Percentiles rank a stretch among this genome's conserved stretches.
Conservation (phyloP, 129 eudicot genomes). For the Saussurea involucrata region DNA sequence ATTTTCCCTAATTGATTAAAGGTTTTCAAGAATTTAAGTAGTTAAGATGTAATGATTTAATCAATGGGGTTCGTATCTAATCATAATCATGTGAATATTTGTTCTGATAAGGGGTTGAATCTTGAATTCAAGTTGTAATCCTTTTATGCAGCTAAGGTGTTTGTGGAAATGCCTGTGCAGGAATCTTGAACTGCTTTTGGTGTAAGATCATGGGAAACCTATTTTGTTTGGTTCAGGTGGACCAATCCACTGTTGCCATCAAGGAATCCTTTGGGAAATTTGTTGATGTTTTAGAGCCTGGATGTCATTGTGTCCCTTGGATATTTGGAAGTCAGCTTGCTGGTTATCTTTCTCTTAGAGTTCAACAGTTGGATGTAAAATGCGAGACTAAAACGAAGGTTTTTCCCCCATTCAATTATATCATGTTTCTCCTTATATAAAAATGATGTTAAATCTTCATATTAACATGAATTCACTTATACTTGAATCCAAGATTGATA, state of each 20-base stretch:
- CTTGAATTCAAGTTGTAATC: background rate
- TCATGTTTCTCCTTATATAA: background rate
- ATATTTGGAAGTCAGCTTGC: conserved; percentile 65
- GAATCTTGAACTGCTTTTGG: background rate
- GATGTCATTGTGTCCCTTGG: conserved; percentile 89
- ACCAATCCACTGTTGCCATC: conserved; percentile 87
- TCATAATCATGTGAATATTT: background rate
- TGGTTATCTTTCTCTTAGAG: conserved; percentile 65
- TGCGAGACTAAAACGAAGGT: conserved; percentile 95
- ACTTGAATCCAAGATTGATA: background rate
- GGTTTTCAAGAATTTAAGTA: background rate
- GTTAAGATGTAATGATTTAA: background rate
- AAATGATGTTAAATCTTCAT: background rate
- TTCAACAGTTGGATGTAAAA: conserved; percentile 76
- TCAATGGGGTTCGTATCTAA: background rate
- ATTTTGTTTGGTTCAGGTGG: conserved; percentile 67
- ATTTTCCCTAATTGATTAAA: background rate
- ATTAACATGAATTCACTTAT: background rate
- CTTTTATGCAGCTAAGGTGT: conserved; percentile 1
- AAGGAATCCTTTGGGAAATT: conserved; percentile 74
- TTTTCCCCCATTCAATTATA: background rate
- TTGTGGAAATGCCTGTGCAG: conserved; percentile 20
- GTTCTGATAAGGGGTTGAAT: background rate
- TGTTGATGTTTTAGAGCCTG: conserved; percentile 77
- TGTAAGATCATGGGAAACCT: conserved; percentile 56